Base-by-base conservation (phyloP, 805 yeast species). In the Pichia paraexigua region DNA sequence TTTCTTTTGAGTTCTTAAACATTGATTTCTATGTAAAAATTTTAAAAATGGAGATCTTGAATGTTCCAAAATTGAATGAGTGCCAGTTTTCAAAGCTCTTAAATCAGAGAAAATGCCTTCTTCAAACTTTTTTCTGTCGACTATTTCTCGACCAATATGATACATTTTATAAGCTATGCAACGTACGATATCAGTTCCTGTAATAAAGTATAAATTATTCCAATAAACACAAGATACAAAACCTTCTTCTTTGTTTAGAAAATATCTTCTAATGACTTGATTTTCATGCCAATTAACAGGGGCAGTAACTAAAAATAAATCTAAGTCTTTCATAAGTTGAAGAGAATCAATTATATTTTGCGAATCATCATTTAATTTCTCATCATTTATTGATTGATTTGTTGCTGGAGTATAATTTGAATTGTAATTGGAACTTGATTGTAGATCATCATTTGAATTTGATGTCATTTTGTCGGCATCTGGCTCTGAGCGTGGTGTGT, bases 161-260 rank as follows among this genome's bases (percentile, higher is more conserved):
- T 84, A 85, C 71, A 92, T 86, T 58, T 92, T 81, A 67, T 86
- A 94, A 18, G 90, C 85, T 47, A 92, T 80, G 66, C 96, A 88
- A 53, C 96, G 80, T 45, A 94, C 96, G 53, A 92, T 91, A 71
- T 94, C 98, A 0, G 98, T 92, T 3, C 98, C 98, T 0, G 98
- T 92, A 46, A 92, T 79, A 68, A 86, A 91, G 65, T 85, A 92
- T 15, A 91, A 71, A 62, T 86, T 85, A 61, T 89, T 87, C 97
- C 98, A 92, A 59, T 77, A 84, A 1, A 94, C 89, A 68, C 99
- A 92, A 32, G 87, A 79, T n/a, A 89, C 89, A 58, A 92, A 89
- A 3, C 92, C 94, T 65, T 91, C 97, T 53, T 87, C 95, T 56
- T 85, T 86, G 59, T 89, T 90, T 47, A 92, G 70, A 63, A 83